Base-by-base conservation (phyloP, 176 grass and related monocot species). In the Canna indica region DNA sequence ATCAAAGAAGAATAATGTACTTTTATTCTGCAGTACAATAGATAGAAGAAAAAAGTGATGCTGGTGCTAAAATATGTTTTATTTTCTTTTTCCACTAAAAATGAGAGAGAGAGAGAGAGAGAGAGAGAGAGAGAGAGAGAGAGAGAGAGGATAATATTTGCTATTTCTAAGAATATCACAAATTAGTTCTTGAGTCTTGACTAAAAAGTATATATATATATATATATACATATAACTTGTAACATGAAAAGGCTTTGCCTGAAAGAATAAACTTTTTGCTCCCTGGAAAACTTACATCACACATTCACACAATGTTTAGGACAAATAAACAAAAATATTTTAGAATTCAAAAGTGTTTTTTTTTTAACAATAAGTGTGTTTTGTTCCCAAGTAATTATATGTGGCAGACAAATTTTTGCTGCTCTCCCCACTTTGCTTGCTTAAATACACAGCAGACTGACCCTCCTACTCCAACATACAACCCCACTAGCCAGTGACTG, bases 331-430 rank as follows among this genome's bases (percentile, higher is more conserved):
- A n/a, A n/a, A n/a, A 10, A 44, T 44, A 1, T 44, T 44, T 11
- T 44, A 44, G 13, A 44, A 4, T 11, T 44, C 41, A 44, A 8
- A 44, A 44, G 13, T 39, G 41, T 1, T 10, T 44, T 44, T 44
- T 44, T 5, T 10, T 10, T 10, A 44, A 52, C 4, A 20, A 4
- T 22, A 52, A 22, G 47, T 20, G 47, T 52, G 6, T 52, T 16
- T 52, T 52, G 18, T 52, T 52, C 18, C 20, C 3, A 22, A 22
- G 16, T 52, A 22, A 20, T 52, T 22, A 22, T 44, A 11, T 52
- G 57, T 66, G 63, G 63, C 63, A 66, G 63, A 66, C 63, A 15
- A 66, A 34, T 24, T 66, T 38, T 66, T 66, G 63, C 20, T 41
- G 34, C 35, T 38, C 63, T 66, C 11, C 63, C 20, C 63, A 25